Evolutionary conservation across 257 asterid genomes (phyloP).

Genomic region (Solanum arcanum): DNA sequence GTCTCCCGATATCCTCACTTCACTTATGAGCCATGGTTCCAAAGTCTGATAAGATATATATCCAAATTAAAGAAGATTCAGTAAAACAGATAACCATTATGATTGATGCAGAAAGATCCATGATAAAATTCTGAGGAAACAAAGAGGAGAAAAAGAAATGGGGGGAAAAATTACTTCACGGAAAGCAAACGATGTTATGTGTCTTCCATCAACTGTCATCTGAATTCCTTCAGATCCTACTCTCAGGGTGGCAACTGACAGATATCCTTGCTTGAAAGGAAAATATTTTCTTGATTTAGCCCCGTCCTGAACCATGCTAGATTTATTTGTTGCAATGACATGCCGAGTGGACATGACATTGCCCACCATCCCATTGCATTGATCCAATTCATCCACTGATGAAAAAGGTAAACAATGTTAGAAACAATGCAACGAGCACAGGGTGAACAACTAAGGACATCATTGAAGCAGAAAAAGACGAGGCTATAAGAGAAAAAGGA

Average conservation of each 20-base stretch:
- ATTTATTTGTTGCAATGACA: conserved; percentile 29
- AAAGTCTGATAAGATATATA: conserved; percentile 45
- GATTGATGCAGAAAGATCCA: conserved; percentile 4
- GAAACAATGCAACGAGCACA: conserved; percentile 1
- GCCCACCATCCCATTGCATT: conserved; percentile 73
- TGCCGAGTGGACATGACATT: conserved; percentile 29
- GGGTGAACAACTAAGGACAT: not conserved
- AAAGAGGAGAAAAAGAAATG: not conserved
- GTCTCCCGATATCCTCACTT: conserved; percentile 83
- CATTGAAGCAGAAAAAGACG: not conserved
- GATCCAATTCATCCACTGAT: conserved; percentile 89
- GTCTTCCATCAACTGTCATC: conserved; percentile 96
- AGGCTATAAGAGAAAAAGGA: not conserved
- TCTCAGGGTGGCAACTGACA: conserved; percentile 82
- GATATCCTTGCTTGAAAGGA: conserved; percentile 82
- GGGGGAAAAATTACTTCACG: conserved; percentile 61
- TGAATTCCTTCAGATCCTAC: conserved; percentile 95
- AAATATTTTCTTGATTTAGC: conserved; percentile 49
- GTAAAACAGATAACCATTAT: not conserved
- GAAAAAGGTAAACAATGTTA: conserved; percentile 6
- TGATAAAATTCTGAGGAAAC: not conserved
- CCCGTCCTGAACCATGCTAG: conserved; percentile 44
- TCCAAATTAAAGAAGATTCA: not conserved
- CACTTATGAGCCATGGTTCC: conserved; percentile 96
- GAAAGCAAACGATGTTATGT: conserved; percentile 79